Evolutionary conservation across 2,329 filamentous ascomycete species (phyloP).

Genomic region (Fusarium neocosmosporiellum): DNA sequence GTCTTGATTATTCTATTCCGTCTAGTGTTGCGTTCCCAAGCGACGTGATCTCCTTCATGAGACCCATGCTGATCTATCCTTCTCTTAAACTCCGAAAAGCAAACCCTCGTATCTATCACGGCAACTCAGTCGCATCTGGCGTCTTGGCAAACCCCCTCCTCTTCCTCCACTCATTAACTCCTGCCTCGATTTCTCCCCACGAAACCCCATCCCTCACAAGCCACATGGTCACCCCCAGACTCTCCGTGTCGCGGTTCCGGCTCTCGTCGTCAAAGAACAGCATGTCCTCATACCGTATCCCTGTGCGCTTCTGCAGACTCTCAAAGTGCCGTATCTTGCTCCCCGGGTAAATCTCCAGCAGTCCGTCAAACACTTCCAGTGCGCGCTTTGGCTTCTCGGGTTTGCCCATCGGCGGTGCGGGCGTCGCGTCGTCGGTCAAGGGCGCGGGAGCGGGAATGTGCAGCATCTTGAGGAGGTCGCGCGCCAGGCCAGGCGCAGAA

Average conservation of each 20-base stretch:
- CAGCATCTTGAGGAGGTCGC: conserved; percentile 82
- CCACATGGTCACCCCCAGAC: conserved; percentile 84
- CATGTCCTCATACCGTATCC: conserved; percentile 83
- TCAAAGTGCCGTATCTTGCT: conserved; percentile 90
- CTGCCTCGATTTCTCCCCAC: conserved; percentile 80
- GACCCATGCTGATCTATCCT: neutral
- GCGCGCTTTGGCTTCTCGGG: conserved; percentile 55
- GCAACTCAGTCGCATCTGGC: conserved; percentile 16
- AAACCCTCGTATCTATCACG: neutral
- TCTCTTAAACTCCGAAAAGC: neutral
- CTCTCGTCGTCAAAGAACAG: conserved; percentile 96
- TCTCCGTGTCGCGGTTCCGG: conserved; percentile 84
- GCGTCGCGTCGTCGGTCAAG: conserved; percentile 13
- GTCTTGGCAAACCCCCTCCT: conserved; percentile 63
- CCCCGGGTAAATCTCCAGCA: conserved; percentile 77
- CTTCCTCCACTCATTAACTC: conserved; percentile 83
- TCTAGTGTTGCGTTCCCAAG: neutral
- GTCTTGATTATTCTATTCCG: conserved; percentile 4
- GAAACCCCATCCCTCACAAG: conserved; percentile 84
- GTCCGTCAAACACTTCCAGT: conserved; percentile 69
- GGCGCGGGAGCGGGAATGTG: conserved; percentile 60
- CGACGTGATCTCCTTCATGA: neutral
- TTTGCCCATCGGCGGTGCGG: conserved; percentile 30
- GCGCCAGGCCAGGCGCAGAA: conserved; percentile 79
- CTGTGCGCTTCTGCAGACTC: conserved; percentile 75